Evolutionary conservation across 2,329 filamentous ascomycete species (phyloP), one percentile per base, ranked within the genome.

Genomic region (Tolypocladium album): DNA sequence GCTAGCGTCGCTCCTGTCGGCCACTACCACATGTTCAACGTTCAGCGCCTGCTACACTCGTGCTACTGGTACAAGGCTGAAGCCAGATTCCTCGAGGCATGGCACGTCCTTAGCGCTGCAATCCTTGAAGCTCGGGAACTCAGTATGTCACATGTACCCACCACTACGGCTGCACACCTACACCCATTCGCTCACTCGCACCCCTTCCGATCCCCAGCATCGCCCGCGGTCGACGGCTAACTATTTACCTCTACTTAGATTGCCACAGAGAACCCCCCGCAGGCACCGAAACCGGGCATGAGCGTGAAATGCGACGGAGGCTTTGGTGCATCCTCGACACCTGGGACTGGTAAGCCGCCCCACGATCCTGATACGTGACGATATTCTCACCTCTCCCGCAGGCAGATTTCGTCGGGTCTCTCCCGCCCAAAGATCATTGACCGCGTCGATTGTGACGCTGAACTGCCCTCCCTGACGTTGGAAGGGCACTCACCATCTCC

Each of bases 11-110:
- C 71, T 5, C 67, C 70, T 1, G 57, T 65, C n/a, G 67, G 69
- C 11, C 64, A 66, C 50, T 69, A 68, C 38, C 67, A 71, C 56
- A 61, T 67, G 15, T 60, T 67, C 58, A 70, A 68, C 52, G 66
- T 72, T 0, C 67, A 72, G 61, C 64, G 67, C 39, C 59, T 71
- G 11, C 59, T 72, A 47, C 70, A 71, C 52, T 70, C 67, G 1
- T 67, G 63, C 34, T 71, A 71, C 47, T 72, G 70, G 70, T 71
- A 68, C 64, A 72, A 72, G 58, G 67, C 68, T 7, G 70, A 72
- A 55, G 70, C 68, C 22, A 61, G 64, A 43, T 71, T 72, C 39
- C 60, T 67, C 15, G 70, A 72, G 58, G 66, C 66, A 13, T 72
- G 70, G 68, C 70, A 71, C 27, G 66, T 71, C 2, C 62, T 72